Conservation (phyloP, 345 rosid genomes). For the Gossypium stocksii region DNA sequence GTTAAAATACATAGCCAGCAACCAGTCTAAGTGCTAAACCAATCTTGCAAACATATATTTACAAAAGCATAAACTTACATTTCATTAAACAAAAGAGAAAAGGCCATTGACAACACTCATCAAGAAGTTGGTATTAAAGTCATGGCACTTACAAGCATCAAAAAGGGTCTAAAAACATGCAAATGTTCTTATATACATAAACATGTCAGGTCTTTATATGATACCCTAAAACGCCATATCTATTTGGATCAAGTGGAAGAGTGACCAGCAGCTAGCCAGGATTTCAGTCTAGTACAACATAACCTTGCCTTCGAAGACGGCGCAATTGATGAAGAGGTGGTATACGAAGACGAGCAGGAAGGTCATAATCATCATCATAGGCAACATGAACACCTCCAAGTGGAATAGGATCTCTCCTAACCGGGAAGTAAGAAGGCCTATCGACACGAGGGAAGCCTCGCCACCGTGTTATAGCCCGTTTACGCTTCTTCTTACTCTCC, state of each 20-base stretch:
- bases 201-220: not conserved
- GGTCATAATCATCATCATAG: slow-evolving; percentile 40
- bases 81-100: not conserved
- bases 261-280: not conserved
- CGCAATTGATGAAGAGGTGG: slow-evolving; percentile 17
- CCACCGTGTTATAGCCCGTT: not conserved
- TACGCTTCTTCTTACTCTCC: slow-evolving; percentile 29
- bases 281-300: not conserved
- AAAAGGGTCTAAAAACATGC: not conserved
- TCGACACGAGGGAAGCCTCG: not conserved
- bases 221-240: not conserved
- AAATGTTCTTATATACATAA: not conserved
- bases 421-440: not conserved
- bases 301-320: slow-evolving; percentile 8
- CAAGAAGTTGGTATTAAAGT: not conserved
- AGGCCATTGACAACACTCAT: not conserved
- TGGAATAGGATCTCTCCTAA: slow-evolving; percentile 25
- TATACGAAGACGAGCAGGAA: slow-evolving; percentile 12
- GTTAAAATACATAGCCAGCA: not conserved
- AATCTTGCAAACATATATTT: not conserved
- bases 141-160: not conserved
- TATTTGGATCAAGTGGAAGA: not conserved
- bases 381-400: slow-evolving; percentile 10
- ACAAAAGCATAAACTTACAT: not conserved
- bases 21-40: not conserved